Percentiles rank a stretch among this genome's conserved stretches.
phyloP scores from a whole-genome alignment of 441 rosid species.

The Syzygium syzygioides region DNA sequence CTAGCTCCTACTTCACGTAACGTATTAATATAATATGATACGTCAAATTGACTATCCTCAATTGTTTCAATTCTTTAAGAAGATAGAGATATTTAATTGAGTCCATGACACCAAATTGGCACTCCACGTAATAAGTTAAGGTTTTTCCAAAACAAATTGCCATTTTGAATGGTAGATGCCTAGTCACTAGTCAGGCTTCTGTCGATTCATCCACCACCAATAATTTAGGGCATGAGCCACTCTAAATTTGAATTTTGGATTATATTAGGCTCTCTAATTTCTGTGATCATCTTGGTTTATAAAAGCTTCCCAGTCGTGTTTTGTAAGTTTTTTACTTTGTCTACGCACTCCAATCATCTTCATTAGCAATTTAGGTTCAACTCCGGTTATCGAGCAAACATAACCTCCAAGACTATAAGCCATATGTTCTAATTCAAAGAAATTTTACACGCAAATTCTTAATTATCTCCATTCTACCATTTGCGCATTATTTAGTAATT shows the following conservation, averaged over 20 bases:
- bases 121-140: not conserved
- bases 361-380: not conserved
- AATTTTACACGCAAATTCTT: not conserved
- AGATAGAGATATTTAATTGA: not conserved
- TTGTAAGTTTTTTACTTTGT: too few species aligned
- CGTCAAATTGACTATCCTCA: too few species aligned
- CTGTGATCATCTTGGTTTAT: too few species aligned
- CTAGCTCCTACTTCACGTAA: not conserved
- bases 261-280: too few species aligned
- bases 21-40: too few species aligned
- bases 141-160: not conserved
- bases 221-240: not conserved
- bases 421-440: not conserved
- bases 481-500: too few species aligned
- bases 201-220: not conserved
- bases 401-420: not conserved
- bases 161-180: not conserved
- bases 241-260: not conserved
- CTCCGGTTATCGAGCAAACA: not conserved
- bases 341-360: not conserved
- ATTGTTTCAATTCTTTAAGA: not conserved
- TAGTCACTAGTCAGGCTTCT: not conserved
- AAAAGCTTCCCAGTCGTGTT: too few species aligned
- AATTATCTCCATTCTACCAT: not conserved
- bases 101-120: not conserved